A percentile compares a stretch with the other conserved stretches of the same genome.
Evolutionary conservation across 2,329 filamentous ascomycete species (phyloP).

Genomic region (Periconia sp.): DNA sequence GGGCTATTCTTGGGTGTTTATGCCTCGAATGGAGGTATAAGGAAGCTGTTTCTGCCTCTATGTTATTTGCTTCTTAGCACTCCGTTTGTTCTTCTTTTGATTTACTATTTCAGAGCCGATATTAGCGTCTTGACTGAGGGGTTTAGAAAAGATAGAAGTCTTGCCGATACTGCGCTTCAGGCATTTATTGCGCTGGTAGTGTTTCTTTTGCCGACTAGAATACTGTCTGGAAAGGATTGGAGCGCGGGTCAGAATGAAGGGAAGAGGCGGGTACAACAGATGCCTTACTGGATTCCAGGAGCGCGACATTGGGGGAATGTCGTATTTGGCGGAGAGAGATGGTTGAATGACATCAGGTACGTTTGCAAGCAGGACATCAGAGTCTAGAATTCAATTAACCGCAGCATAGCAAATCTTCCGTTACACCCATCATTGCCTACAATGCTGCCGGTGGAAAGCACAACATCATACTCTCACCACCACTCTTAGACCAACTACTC

Average conservation of each 20-base stretch:
- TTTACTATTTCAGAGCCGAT: slow-evolving; percentile 30
- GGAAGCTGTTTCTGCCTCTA: slow-evolving; percentile 38
- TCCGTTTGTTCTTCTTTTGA: slow-evolving; percentile 34
- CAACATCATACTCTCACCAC: slow-evolving; percentile 57
- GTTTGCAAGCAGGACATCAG: not conserved
- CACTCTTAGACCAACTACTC: slow-evolving; percentile 47
- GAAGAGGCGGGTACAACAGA: slow-evolving; percentile 51
- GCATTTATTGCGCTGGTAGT: slow-evolving; percentile 34
- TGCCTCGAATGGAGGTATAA: slow-evolving; percentile 41
- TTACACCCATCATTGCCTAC: slow-evolving; percentile 54
- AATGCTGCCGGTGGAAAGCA: slow-evolving; percentile 58
- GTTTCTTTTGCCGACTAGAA: slow-evolving; percentile 35
- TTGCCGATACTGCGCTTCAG: slow-evolving; percentile 37
- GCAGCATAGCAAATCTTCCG: slow-evolving; percentile 40
- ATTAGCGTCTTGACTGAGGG: slow-evolving; percentile 17
- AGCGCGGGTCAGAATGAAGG: slow-evolving; percentile 29
- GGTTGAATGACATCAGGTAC: slow-evolving; percentile 53
- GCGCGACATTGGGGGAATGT: slow-evolving; percentile 62
- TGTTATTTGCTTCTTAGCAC: slow-evolving; percentile 37
- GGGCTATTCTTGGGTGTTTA: slow-evolving; percentile 41
- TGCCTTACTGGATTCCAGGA: slow-evolving; percentile 67
- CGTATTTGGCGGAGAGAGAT: slow-evolving; percentile 51
- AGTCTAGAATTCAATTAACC: slow-evolving; percentile 14
- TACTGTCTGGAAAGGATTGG: slow-evolving; percentile 29
- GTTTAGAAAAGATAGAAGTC: slow-evolving; percentile 30